These are phyloP conservation scores for Ophiocytium majus DNA, from an alignment of 352 stramenopile genomes.

Conservation along the genomic window DNA sequence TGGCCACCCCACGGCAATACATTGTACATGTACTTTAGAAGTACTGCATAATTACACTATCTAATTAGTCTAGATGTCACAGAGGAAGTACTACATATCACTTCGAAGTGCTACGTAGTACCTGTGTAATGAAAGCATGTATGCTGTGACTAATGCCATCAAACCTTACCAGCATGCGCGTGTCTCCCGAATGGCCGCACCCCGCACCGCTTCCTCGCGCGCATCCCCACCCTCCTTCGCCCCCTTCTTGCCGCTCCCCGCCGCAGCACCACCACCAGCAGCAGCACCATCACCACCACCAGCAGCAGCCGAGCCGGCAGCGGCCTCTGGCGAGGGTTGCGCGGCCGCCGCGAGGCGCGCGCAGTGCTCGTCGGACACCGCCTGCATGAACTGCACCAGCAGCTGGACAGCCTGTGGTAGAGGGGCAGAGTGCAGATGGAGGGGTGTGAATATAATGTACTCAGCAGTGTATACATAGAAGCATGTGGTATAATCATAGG, in stretches of 20 bases:
- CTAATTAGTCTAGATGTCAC: no score
- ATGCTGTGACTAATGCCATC: no score
- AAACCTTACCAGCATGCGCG: background rate
- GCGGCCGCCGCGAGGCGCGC: background rate
- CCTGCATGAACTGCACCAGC: slow-evolving; percentile 36
- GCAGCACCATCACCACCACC: background rate
- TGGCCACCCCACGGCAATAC: no score
- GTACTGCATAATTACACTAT: no score
- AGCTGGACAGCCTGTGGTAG: slow-evolving; percentile 28
- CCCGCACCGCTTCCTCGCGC: background rate
- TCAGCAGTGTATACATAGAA: background rate
- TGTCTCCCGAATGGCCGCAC: background rate
- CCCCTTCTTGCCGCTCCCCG: background rate
- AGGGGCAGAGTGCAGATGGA: background rate
- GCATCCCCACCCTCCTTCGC: background rate
- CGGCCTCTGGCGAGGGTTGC: background rate
- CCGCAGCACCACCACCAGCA: background rate
- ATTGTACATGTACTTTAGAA: no score
- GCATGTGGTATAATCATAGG: background rate
- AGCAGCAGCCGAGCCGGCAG: background rate
- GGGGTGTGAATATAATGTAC: background rate
- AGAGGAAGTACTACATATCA: no score
- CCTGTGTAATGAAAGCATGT: no score
- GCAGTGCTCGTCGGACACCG: slow-evolving; percentile 18
- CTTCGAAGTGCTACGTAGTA: no score